Evolutionary conservation across 148 eudicot genomes (phyloP), one percentile per base, ranked within the genome.

Genomic region (Vaccinium myrtillus): DNA sequence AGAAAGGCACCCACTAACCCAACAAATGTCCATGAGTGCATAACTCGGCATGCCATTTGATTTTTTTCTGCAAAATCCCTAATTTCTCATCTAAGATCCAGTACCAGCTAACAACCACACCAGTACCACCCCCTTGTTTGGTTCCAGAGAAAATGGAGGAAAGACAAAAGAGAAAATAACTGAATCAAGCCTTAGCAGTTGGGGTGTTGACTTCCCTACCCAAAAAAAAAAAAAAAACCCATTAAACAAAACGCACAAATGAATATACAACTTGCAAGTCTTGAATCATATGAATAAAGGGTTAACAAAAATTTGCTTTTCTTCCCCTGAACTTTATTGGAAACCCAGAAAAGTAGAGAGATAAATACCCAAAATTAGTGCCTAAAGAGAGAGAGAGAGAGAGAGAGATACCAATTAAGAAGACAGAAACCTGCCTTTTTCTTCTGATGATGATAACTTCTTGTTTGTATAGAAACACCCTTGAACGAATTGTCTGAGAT

Each of bases 1-100:
- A 95, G 90, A 90, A 92, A 96, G 30, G 99, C 99, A 81, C 93
- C 98, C 32, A 95, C 90, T 80, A 96, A 86, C 80, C 92, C 93
- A 80, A 84, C 80, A 46, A 94, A 89, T 56, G 93, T 92, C 99
- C 99, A 96, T 67, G 90, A 90, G 46, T 87, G 91, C 77, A 90
- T 86, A 19, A 87, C 86, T 79, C 88, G 90, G 86, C 97, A 92
- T 21, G 90, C 85, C 94, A 90, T 89, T 85, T 86, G 83, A 43
- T 25, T 82, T 61, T 48, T 80, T 18, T 4, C 46, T 5, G 46
- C 75, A 50, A 39, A 39, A 9, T 53, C 73, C 63, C 48, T 75
- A 43, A 56, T 71, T 79, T 32, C 27, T 43, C 46, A 43, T 25
- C n/a, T 56, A 50, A 70, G 18, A 69, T 53, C 25, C 59, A n/a